Evolutionary conservation across 257 asterid species (phyloP), one percentile per base, ranked within the genome.

Genomic region (Nicotiana sylvestris): DNA sequence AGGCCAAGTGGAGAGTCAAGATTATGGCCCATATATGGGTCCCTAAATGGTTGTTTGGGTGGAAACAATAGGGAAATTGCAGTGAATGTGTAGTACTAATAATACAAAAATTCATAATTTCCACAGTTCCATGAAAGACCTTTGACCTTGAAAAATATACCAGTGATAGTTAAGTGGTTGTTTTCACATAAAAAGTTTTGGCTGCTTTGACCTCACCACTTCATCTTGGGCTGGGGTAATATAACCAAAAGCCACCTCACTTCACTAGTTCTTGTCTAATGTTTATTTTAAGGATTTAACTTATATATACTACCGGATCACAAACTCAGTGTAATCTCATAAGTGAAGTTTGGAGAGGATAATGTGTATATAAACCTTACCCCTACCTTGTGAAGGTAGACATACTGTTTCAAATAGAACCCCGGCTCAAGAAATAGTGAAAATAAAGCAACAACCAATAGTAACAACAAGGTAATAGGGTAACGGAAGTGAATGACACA

Each of bases 171-270:
- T 61, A 21, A 27, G 37, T 65, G 70, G 70, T 65, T 29, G 39
- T 65, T 5, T 65, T 65, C 4, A 29, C n/a, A 30, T 30, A 62
- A 65, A 21, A 62, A 65, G 43, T 12, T 12, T n/a, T 39, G 78
- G 78, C 78, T 70, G 58, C 78, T 70, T 37, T 70, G 58, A 70
- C 78, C 78, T 70, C 12, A 43, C 35, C 78, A 39, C 78, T 70
- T 70, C 78, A 70, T 39, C 78, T 4, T 39, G 57, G 66, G 78
- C 56, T 67, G 29, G 53, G 51, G 53, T 68, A 68, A 51, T 51
- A 39, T 51, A 51, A 37, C 9, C 9, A 70, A 68, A 68, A 43
- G 15, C 77, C 29, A 60, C 66, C 66, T 60, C 66, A 60, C 32
- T n/a, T 60, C 30, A 57, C 27, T 57, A 57, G 62, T 21, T 60